Evolutionary conservation across 306 rosid genomes (phyloP), one percentile per base, ranked within the genome.

Genomic region (Glycyrrhiza uralensis): DNA sequence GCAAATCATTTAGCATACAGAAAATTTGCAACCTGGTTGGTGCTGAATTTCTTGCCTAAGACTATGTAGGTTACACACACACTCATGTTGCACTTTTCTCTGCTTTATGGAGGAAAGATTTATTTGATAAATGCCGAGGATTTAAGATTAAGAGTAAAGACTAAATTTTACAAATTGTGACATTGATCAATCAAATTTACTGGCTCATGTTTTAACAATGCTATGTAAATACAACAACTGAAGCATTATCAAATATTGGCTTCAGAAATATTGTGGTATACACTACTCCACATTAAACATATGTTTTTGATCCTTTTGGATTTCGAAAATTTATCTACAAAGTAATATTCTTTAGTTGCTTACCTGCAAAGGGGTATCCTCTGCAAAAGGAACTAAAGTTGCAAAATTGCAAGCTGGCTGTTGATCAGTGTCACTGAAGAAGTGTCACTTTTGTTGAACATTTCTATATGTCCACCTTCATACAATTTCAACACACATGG

Each of bases 331-430:
- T 52, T 45, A 47, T 54, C 8, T 44, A 23, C 7, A 14, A 26
- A 51, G 24, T 20, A 46, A 66, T n/a, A n/a, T n/a, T 30, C 6
- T 54, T 57, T 0, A 36, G 39, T 54, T 58, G 26, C 55, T 77
- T 62, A 89, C 97, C 85, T 90, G 97, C 86, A 93, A 82, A 78
- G 98, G 90, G 47, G 71, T 69, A 18, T 87, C 76, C 71, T 93
- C 98, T 10, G 44, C 44, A 58, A 67, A 86, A 49, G 97, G 97
- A 82, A 17, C 89, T 79, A 84, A 89, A 35, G 90, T 71, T n/a
- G 88, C 97, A 51, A 90, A 86, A 79, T 93, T 93, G 78, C 98
- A 93, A 65, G 86, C 74, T 78, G 90, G 84, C 11, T 74, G 85
- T 73, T 76, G 96, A 78, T 87, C 77, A 80, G 45, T 63, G 72